phyloP scores from a whole-genome alignment of 192 early-diverging fungal genomes.

The Entrophospora sp. region DNA sequence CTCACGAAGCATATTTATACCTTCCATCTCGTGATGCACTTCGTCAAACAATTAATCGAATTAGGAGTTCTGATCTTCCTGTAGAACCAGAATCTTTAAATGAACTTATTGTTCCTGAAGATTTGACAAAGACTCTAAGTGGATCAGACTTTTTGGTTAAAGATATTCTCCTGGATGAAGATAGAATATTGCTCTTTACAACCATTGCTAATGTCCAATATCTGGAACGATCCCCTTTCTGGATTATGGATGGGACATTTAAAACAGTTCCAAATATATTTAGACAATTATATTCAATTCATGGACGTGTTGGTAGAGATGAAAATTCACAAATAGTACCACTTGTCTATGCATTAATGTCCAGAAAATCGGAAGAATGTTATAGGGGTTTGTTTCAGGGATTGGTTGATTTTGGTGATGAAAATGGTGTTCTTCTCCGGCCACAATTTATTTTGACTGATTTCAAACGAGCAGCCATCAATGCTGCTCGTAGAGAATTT shows the following conservation, averaged over 20 bases:
- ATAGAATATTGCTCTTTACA: not conserved
- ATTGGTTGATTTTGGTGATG: not conserved
- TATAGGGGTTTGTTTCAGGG: not conserved
- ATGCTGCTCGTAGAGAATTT: too few relatives aligned
- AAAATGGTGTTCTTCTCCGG: not conserved
- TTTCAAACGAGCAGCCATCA: too few relatives aligned
- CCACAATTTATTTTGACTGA: too few relatives aligned
- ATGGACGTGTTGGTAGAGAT: not conserved
- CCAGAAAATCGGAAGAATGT: not conserved
- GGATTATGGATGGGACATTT: not conserved
- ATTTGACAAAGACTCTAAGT: not conserved
- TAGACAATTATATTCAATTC: not conserved
- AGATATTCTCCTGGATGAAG: not conserved
- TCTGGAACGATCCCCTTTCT: not conserved
- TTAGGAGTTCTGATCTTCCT: not conserved
- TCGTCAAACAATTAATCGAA: not conserved
- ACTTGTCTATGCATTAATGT: not conserved
- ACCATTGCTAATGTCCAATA: not conserved
- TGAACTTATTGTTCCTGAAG: too few relatives aligned
- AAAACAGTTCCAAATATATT: conserved; percentile 1
- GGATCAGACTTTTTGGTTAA: not conserved
- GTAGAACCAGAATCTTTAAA: not conserved
- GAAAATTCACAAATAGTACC: not conserved
- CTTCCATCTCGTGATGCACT: not conserved
- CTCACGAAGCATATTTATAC: not conserved